phyloP scores from a whole-genome alignment of 2,329 filamentous ascomycete genomes.

The Nigrospora sphaerica region DNA sequence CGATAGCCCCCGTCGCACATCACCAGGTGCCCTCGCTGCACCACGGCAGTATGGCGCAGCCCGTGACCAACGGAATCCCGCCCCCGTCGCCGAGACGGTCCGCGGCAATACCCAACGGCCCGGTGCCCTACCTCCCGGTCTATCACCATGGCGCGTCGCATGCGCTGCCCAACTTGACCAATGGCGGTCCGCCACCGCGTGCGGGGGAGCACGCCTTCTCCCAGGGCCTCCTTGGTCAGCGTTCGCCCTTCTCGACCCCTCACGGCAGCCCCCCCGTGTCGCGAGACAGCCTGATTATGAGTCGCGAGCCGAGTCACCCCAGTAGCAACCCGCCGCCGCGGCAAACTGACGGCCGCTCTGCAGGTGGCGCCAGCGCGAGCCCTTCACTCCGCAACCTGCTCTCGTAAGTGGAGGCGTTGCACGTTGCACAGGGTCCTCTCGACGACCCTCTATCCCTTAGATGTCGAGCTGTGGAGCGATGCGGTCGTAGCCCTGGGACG shows the following conservation, averaged over 20 bases:
- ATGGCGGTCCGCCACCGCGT: conserved; percentile 34
- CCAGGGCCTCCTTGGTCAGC: conserved; percentile 33
- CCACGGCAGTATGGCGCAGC: conserved; percentile 31
- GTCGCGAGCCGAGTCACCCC: conserved; percentile 20
- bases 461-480: too few relatives aligned
- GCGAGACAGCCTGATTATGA: conserved; percentile 28
- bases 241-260: conserved; percentile 33
- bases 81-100: conserved; percentile 41
- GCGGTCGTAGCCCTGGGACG: too few relatives aligned
- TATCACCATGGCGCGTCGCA: conserved; percentile 24
- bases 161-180: conserved; percentile 23
- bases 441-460: too few relatives aligned
- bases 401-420: conserved; percentile 32
- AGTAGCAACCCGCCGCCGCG: conserved; percentile 21
- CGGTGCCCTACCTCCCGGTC: conserved; percentile 29
- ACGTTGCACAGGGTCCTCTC: too few relatives aligned
- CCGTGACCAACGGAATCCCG: conserved; percentile 37
- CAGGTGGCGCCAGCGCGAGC: conserved; percentile 67
- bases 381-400: conserved; percentile 70
- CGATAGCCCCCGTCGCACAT: conserved; percentile 32
- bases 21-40: conserved; percentile 36
- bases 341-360: conserved; percentile 25
- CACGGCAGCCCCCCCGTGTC: conserved; percentile 38
- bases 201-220: conserved; percentile 38
- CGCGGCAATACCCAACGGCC: conserved; percentile 29